Conservation (phyloP, 805 yeast species). For the Pichia scutulata region DNA sequence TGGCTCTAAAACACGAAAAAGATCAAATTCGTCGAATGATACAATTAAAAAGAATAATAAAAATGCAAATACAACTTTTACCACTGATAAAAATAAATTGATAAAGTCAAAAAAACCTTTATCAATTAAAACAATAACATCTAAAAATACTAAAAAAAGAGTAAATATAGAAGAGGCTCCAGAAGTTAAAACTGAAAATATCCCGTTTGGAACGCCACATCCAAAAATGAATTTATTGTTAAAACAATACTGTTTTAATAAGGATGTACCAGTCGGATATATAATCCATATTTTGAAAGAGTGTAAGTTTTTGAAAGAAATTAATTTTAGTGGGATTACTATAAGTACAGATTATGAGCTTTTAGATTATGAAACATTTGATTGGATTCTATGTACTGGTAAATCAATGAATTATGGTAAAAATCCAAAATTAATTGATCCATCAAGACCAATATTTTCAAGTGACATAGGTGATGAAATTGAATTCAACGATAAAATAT, state of each 20-base stretch:
- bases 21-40: slow-evolving; percentile 2
- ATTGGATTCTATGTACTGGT: slow-evolving; percentile 21
- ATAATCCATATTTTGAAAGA: slow-evolving; percentile 58
- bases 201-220: slow-evolving; percentile 38
- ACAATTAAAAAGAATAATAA: background rate
- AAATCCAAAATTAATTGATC: slow-evolving; percentile 8
- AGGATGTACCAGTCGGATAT: slow-evolving; percentile 75
- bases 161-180: background rate
- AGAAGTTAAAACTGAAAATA: background rate
- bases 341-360: slow-evolving; percentile 62
- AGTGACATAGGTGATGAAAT: slow-evolving; percentile 27
- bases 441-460: slow-evolving; percentile 19
- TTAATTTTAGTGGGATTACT: slow-evolving; percentile 56
- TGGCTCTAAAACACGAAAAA: background rate
- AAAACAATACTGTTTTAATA: slow-evolving; percentile 53
- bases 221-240: slow-evolving; percentile 58
- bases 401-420: slow-evolving; percentile 15
- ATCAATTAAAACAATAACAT: background rate
- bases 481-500: slow-evolving; percentile 21
- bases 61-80: background rate
- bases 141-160: background rate
- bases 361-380: slow-evolving; percentile 31
- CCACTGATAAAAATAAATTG: background rate
- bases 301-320: slow-evolving; percentile 50
- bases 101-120: background rate